Evolutionary conservation across 768 basidiomycete genomes (phyloP).

Genomic region (Phanerochaete sordida): DNA sequence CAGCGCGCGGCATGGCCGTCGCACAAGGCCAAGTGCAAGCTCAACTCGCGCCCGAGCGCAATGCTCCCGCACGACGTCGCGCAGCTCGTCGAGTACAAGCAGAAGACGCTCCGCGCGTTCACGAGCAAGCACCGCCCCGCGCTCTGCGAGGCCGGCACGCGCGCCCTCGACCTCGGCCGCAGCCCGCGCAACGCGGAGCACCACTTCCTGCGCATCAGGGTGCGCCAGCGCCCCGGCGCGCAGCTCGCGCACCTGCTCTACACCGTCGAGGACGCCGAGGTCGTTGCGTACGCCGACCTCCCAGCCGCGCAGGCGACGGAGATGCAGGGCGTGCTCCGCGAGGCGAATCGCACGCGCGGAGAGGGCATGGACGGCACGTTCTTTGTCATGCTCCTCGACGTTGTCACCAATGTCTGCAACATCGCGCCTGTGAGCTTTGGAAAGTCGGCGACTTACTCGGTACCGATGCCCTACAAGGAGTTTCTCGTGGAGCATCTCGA

Average conservation of each 20-base stretch:
- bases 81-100: background rate
- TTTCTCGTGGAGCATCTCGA: no score
- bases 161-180: constrained; percentile 13
- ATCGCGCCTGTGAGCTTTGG: constrained; percentile 13
- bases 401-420: constrained; percentile 9
- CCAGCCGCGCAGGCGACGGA: constrained; percentile 9
- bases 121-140: constrained; percentile 18
- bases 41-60: background rate
- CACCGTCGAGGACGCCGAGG: constrained; percentile 11
- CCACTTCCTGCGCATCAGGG: constrained; percentile 11
- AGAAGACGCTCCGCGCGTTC: constrained; percentile 15
- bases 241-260: constrained; percentile 11
- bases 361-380: constrained; percentile 11
- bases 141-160: constrained; percentile 12
- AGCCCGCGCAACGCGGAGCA: constrained; percentile 7
- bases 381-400: constrained; percentile 10
- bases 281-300: constrained; percentile 12
- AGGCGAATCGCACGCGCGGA: background rate
- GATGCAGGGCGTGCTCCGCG: constrained; percentile 14
- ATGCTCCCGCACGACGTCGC: background rate
- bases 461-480: background rate
- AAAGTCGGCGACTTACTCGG: background rate
- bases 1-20: background rate
- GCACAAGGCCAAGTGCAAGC: constrained; percentile 7
- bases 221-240: constrained; percentile 9